A percentile compares a stretch with the other conserved stretches of the same genome.
These are phyloP conservation scores for Apostasia ramifera DNA, from an alignment of 106 monocot species.

Conservation along the genomic window DNA sequence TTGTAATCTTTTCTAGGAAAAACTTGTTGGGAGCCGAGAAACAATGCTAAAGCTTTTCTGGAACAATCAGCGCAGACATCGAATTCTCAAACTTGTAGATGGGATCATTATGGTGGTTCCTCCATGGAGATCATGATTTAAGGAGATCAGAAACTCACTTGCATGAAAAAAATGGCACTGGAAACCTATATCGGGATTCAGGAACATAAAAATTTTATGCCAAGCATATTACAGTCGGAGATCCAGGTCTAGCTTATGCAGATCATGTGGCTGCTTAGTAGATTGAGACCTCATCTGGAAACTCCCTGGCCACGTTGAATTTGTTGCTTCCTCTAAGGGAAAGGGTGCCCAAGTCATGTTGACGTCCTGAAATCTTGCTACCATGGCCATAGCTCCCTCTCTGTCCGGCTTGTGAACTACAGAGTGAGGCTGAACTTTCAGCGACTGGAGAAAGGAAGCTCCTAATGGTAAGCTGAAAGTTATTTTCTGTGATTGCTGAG, in stretches of 20 bases:
- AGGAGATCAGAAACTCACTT: too few species aligned
- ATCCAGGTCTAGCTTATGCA: constrained; percentile 45
- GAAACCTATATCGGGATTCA: too few species aligned
- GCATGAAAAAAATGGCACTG: too few species aligned
- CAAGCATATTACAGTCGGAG: constrained; percentile 31
- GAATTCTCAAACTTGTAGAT: too few species aligned
- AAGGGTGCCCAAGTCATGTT: constrained; percentile 17
- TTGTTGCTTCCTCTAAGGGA: constrained; percentile 20
- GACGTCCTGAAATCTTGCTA: constrained; percentile 17
- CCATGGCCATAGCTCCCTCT: constrained; percentile 11
- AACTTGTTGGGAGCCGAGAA: too few species aligned
- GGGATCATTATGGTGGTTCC: too few species aligned
- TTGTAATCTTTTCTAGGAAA: too few species aligned
- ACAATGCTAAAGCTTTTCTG: too few species aligned
- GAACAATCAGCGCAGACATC: too few species aligned
- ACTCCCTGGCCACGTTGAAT: constrained; percentile 41
- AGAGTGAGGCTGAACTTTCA: constrained; percentile 45
- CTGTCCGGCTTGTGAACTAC: constrained; percentile 12
- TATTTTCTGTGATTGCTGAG: constrained; percentile 32
- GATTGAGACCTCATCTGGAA: constrained; percentile 22
- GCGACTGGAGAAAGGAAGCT: constrained; percentile 20
- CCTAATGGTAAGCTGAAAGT: constrained; percentile 13
- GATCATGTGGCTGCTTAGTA: constrained; percentile 14
- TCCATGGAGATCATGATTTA: too few species aligned
- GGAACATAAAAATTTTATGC: too few species aligned